Base-by-base conservation (phyloP, 306 rosid species). In the Pachyrhizus erosus region DNA sequence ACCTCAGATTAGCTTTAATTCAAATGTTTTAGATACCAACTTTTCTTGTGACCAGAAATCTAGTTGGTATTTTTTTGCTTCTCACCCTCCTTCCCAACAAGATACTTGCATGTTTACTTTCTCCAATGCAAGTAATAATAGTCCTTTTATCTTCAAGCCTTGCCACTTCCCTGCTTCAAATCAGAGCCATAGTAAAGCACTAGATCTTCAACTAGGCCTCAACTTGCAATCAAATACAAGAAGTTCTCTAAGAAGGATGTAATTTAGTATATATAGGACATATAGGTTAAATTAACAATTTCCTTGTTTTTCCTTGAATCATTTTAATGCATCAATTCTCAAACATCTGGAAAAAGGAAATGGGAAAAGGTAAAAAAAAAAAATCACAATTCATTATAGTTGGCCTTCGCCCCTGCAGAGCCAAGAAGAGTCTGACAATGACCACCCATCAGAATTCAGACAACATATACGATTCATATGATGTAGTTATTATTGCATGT, bases 161-260 rank as follows among this genome's bases (percentile, higher is more conserved):
- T 85, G 86, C 20, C 79, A 83, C 54, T 76, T 78, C 83, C 83
- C 90, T 75, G 83, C 82, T 76, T 78, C 89, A 52, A 85, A 89
- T 18, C 87, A 85, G 61, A 88, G 75, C 64, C 90, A 89, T 80
- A 73, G 12, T 73, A 95, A 89, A 81, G 90, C 77, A 67, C 84
- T 90, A 82, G 97, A 95, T 91, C 96, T 95, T 85, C 94, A 91
- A 68, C 78, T 95, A 79, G 92, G 91, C 72, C 85, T 95, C 33
- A 86, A 86, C 54, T 76, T 88, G 86, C 52, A 87, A 9, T 77
- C 93, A 23, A 81, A 86, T 54, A 75, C 88, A 77, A 87, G 87
- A 76, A 87, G 86, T 80, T 84, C 84, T 18, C 45, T 86, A 13
- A 86, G 86, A 57, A 89, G 88, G 89, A 61, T 64, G 23, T 86